Conservation (phyloP, 768 basidiomycete species). For the Floccularia luteovirens region DNA sequence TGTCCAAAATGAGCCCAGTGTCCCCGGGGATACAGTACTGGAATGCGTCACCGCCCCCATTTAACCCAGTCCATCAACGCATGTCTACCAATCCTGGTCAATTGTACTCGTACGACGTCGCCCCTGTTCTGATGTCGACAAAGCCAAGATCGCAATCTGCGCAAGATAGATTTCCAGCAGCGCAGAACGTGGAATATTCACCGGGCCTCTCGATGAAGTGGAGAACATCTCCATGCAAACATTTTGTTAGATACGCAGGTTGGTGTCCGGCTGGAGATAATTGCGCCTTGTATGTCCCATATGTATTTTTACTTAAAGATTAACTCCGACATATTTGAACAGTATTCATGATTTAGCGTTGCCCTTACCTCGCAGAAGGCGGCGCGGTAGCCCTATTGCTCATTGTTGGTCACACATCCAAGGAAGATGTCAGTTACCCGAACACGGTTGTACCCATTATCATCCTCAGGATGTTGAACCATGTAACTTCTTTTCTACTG, state of each 20-base stretch:
- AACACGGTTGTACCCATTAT: slow-evolving; percentile 6
- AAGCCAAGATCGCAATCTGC: too few relatives aligned
- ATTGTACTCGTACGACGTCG: too few relatives aligned
- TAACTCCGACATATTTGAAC: slow-evolving; percentile 3
- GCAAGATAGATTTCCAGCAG: too few relatives aligned
- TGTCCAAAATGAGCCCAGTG: too few relatives aligned
- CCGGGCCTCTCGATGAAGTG: slow-evolving; percentile 10
- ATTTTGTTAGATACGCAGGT: slow-evolving; percentile 31
- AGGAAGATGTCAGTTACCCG: slow-evolving; percentile 11
- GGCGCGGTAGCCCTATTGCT: too few relatives aligned
- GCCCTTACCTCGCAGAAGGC: slow-evolving; percentile 7
- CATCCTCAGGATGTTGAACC: slow-evolving; percentile 19
- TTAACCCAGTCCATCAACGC: too few relatives aligned
- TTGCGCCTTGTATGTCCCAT: slow-evolving; percentile 31
- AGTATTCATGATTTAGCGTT: slow-evolving; percentile 24
- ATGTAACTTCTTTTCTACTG: slow-evolving; percentile 17
- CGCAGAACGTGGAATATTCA: too few relatives aligned
- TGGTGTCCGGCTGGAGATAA: slow-evolving; percentile 33
- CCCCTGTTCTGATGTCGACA: too few relatives aligned
- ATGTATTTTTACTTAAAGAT: slow-evolving; percentile 12
- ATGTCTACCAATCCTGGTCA: too few relatives aligned
- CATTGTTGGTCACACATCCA: slow-evolving; percentile 31
- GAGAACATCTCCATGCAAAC: slow-evolving; percentile 30
- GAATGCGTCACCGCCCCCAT: too few relatives aligned
- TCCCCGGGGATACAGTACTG: too few relatives aligned